Evolutionary conservation across 139 green algal species (phyloP).

Genomic region (Parachlorella kessleri): DNA sequence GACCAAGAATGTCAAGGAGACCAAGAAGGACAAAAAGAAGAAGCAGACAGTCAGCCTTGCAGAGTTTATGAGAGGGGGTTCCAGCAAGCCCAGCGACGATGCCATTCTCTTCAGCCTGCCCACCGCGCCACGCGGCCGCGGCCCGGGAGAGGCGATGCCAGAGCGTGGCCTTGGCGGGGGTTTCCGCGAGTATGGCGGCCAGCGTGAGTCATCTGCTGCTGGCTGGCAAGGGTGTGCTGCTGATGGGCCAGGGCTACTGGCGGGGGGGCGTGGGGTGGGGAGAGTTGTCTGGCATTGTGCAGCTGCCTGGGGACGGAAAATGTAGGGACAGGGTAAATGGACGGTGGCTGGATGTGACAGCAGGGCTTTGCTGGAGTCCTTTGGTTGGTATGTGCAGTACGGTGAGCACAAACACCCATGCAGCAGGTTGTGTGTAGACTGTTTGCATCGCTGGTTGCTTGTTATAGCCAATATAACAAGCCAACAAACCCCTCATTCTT

Average conservation of each 20-base stretch:
- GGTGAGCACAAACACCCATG: too few species aligned
- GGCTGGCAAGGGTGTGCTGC: neutral
- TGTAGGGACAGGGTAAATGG: too few species aligned
- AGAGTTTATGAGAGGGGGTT: conserved; percentile 60
- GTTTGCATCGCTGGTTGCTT: too few species aligned
- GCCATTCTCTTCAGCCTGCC: conserved; percentile 60
- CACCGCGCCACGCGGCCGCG: conserved; percentile 52
- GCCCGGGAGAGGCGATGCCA: conserved; percentile 48
- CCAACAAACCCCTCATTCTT: neutral
- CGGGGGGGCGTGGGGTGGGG: too few species aligned
- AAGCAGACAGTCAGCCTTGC: conserved; percentile 63
- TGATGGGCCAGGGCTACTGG: too few species aligned
- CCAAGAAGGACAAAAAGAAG: conserved; percentile 75
- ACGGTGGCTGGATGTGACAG: too few species aligned
- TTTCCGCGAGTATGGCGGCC: conserved; percentile 74
- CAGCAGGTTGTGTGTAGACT: too few species aligned
- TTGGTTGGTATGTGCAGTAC: too few species aligned
- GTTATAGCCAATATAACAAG: neutral
- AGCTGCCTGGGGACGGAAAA: too few species aligned
- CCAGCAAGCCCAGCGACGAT: conserved; percentile 28
- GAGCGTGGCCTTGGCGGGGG: conserved; percentile 60
- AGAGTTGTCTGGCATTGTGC: too few species aligned
- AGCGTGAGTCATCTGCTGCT: neutral
- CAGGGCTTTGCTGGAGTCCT: too few species aligned
- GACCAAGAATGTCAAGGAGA: conserved; percentile 50